Base-by-base conservation (phyloP, 257 asterid species). In the Solanum microdontum region DNA sequence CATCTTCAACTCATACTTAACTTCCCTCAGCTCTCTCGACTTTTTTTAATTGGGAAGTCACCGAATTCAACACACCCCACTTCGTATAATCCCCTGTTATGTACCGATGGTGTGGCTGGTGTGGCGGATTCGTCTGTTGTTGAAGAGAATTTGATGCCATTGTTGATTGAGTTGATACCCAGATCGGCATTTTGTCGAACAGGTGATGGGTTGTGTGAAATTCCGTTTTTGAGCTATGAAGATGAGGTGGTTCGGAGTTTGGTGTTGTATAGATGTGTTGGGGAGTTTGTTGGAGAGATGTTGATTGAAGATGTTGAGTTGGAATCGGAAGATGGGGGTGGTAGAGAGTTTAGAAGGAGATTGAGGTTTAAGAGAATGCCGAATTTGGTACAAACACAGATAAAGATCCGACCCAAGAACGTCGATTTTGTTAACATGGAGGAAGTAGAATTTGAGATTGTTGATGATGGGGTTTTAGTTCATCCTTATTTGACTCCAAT, bases 321-420 rank as follows among this genome's bases (percentile, higher is more conserved):
- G 92, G 91, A 89, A 86, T 73, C 8, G 30, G 85, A 23, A 37
- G 88, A 89, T 88, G 89, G 87, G 2, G 92, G 68, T 26, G 33
- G 55, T 26, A 88, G 32, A 39, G 98, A 93, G 92, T 93, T 91
- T 84, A 92, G 98, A 92, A 92, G 99, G 93, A 93, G 99, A 87
- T 80, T 96, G 92, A 94, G 99, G 94, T 96, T 94, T 79, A 95
- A 93, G 92, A 84, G 99, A 88, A 96, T 90, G 98, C 98, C 99
- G 6, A 94, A 95, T 93, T 91, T 94, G 26, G 92, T 96, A 74
- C 99, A 96, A 68, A 87, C 95, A 43, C 98, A 96, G 89, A 89
- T 95, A 73, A 90, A 92, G 74, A 94, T 96, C 60, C 88, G 69
- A 73, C 95, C 93, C 1, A 73, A 70, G 55, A 86, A 69, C 24